phyloP scores from a whole-genome alignment of 495 filamentous ascomycete genomes.

The Penicillium lagena region DNA sequence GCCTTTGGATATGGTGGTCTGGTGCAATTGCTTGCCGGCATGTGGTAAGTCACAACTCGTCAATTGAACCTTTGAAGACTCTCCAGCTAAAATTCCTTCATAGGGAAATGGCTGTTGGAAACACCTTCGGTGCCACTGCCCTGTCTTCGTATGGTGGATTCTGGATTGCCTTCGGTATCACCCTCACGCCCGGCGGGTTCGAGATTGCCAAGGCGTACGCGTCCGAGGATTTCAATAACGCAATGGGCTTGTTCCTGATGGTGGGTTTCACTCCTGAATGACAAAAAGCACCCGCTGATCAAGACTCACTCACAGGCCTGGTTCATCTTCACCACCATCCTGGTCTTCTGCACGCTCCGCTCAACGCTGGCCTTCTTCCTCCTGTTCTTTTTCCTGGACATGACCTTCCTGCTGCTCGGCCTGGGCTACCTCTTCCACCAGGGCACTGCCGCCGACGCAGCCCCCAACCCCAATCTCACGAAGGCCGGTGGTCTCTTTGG shows the following conservation, averaged over 20 bases:
- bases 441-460: slow-evolving; percentile 24
- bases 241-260: slow-evolving; percentile 81
- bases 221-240: slow-evolving; percentile 42
- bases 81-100: background rate
- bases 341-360: slow-evolving; percentile 82
- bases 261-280: slow-evolving; percentile 28
- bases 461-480: slow-evolving; percentile 46
- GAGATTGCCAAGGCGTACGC: slow-evolving; percentile 38
- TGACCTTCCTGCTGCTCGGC: slow-evolving; percentile 85
- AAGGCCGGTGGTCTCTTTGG: slow-evolving; percentile 87
- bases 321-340: slow-evolving; percentile 95
- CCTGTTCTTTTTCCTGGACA: slow-evolving; percentile 89
- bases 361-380: slow-evolving; percentile 95
- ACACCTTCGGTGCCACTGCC: slow-evolving; percentile 96
- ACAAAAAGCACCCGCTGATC: no score
- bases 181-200: slow-evolving; percentile 76
- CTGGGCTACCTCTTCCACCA: slow-evolving; percentile 71
- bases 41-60: slow-evolving; percentile 69
- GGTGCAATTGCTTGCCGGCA: slow-evolving; percentile 88
- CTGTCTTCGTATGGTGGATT: slow-evolving; percentile 96
- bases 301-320: slow-evolving; percentile 49
- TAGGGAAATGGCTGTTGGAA: slow-evolving; percentile 98
- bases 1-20: slow-evolving; percentile 83
- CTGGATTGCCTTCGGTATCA: slow-evolving; percentile 88
- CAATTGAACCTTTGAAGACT: background rate